These are phyloP conservation scores for Syzygium syzygioides DNA, from an alignment of 441 rosid genomes.

Conservation along the genomic window DNA sequence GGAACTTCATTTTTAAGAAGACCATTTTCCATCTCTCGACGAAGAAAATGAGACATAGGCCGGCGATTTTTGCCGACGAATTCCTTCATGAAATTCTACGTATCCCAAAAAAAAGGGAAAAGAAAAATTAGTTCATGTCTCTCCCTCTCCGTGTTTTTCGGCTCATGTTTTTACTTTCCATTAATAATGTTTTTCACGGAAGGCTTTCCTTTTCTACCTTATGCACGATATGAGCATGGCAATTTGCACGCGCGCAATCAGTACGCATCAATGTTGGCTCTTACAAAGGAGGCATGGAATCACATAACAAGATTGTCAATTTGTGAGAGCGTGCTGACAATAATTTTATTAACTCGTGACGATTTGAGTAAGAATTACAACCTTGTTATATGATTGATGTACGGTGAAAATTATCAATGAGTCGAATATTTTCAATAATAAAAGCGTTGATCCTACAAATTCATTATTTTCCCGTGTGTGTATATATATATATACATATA, in stretches of 20 bases:
- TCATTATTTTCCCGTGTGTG: background rate
- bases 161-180: background rate
- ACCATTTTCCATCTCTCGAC: background rate
- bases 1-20: too few relatives aligned
- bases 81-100: background rate
- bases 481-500: too few relatives aligned
- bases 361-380: background rate
- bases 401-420: too few relatives aligned
- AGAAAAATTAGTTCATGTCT: background rate
- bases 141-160: background rate
- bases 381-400: background rate
- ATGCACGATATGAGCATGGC: too few relatives aligned
- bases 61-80: background rate
- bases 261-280: background rate
- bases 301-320: background rate
- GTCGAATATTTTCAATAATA: background rate
- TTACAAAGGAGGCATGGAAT: background rate
- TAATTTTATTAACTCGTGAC: background rate
- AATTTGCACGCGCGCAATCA: background rate
- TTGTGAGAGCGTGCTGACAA: background rate
- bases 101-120: too few relatives aligned
- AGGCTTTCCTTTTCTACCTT: background rate
- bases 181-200: rapidly evolving
- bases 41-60: background rate
- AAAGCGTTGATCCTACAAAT: background rate